These are phyloP conservation scores for Trichoderma sp. DNA, from an alignment of 2,329 filamentous ascomycete species.

Conservation along the genomic window DNA sequence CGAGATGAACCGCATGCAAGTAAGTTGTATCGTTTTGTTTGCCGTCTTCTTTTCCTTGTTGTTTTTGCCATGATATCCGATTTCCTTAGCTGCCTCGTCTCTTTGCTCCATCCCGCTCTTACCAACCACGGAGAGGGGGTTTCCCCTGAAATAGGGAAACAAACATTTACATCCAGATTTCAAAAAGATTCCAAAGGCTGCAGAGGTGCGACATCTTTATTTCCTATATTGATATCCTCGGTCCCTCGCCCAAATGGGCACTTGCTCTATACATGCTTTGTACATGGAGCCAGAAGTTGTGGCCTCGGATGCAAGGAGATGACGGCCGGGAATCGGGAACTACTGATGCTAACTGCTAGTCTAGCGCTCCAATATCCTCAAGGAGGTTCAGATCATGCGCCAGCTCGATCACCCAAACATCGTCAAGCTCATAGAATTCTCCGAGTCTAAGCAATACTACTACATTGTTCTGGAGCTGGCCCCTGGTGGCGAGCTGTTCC, in stretches of 20 bases:
- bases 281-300: constrained; percentile 1
- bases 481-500: constrained; percentile 93
- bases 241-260: constrained; percentile 21
- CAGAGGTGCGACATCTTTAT: constrained; percentile 77
- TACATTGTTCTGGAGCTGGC: constrained; percentile 96
- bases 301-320: constrained; percentile 6
- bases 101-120: constrained; percentile 36
- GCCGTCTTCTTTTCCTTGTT: constrained; percentile 22
- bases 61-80: constrained; percentile 22
- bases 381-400: constrained; percentile 98
- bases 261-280: background rate
- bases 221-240: constrained; percentile 28
- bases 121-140: constrained; percentile 51
- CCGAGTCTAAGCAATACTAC: constrained; percentile 91
- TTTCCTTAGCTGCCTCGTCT: constrained; percentile 6
- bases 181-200: constrained; percentile 89
- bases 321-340: constrained; percentile 22
- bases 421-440: constrained; percentile 88
- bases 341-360: constrained; percentile 28
- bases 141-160: constrained; percentile 65
- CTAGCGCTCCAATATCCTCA: constrained; percentile 96
- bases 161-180: constrained; percentile 94
- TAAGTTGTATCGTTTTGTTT: constrained; percentile 53
- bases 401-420: constrained; percentile 96
- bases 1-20: constrained; percentile 98